Base-by-base conservation (phyloP, 2,329 filamentous ascomycete species). In the Pezicula rhizophila region DNA sequence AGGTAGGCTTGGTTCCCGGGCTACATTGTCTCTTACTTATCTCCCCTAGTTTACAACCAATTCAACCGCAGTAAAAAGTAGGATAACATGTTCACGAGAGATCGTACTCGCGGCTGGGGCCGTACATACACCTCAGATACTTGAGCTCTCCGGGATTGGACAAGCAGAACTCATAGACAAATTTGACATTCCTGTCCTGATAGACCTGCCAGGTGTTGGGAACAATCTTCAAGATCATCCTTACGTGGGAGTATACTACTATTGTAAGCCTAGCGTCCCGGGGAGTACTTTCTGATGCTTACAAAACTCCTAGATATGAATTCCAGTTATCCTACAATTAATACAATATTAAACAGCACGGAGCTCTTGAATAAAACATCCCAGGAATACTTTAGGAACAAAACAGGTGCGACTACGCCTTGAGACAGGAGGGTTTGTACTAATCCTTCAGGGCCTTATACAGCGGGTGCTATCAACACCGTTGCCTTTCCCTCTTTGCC, bases 161-260 rank as follows among this genome's bases (percentile, higher is more conserved):
- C 53, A 59, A 10, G 52, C 55, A 20, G 57, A 58, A 2, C 52
- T 62, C 5, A 48, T 73, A 5, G 26, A 51, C 3, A 28, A 48
- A 10, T 53, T 65, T 11, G 58, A 56, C 0, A 66, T 73, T 35
- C 50, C 59, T 1, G 47, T 66, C 0, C 26, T 68, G 0, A 54
- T 66, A 25, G 60, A 70, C 46, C 58, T 67, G 2, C 66, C 69
- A 1, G 68, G 66, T 1, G 70, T 73, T 14, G 70, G 70, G 14
- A 52, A 60, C 23, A 63, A 63, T 42, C 31, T 37, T 31, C 28
- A 31, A 31, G 28, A 31, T 31, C 28, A 31, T 31, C 28, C 56
- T 28, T 60, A 56, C 37, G 48, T 58, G 17, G 57, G 57, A 33
- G 56, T 54, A 3, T 48, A 57, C 2, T 58, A 61, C 35, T 59